A percentile compares a stretch with the other conserved stretches of the same genome.
These are phyloP conservation scores for Deakozyma indianensis DNA, from an alignment of 805 yeast genomes.

Conservation along the genomic window DNA sequence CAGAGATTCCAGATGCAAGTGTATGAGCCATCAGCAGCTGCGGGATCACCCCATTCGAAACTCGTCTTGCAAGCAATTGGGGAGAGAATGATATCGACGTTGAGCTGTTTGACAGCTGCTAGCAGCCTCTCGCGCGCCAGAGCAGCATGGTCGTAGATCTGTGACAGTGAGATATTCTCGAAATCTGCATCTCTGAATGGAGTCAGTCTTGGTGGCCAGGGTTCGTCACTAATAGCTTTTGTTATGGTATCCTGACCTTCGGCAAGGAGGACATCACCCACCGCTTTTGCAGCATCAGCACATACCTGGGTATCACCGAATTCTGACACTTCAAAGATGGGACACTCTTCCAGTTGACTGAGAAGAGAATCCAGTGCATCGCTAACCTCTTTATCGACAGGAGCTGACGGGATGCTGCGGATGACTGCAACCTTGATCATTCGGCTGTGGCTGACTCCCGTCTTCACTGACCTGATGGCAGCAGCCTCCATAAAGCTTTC, in stretches of 20 bases:
- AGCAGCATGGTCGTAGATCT: background rate
- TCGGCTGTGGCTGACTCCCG: too few species aligned
- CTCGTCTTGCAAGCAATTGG: background rate
- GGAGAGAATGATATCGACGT: background rate
- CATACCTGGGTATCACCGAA: background rate
- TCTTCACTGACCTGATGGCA: background rate
- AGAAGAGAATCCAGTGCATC: background rate
- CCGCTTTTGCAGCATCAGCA: background rate
- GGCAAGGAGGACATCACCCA: background rate
- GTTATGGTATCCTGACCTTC: background rate
- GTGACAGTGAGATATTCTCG: background rate
- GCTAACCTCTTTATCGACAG: background rate
- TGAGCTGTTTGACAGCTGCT: background rate
- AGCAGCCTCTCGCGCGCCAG: background rate
- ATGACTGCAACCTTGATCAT: background rate
- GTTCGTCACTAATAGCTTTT: background rate
- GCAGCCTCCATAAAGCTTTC: background rate
- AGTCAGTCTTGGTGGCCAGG: background rate
- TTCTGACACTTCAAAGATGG: background rate
- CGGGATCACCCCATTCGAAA: background rate
- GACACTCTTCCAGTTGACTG: background rate
- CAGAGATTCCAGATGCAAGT: constrained; percentile 1
- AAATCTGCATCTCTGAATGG: background rate
- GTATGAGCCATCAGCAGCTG: background rate
- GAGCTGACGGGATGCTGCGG: background rate